Evolutionary conservation across 2,329 filamentous ascomycete species (phyloP), one percentile per base, ranked within the genome.

Genomic region (Aspergillus neotritici): DNA sequence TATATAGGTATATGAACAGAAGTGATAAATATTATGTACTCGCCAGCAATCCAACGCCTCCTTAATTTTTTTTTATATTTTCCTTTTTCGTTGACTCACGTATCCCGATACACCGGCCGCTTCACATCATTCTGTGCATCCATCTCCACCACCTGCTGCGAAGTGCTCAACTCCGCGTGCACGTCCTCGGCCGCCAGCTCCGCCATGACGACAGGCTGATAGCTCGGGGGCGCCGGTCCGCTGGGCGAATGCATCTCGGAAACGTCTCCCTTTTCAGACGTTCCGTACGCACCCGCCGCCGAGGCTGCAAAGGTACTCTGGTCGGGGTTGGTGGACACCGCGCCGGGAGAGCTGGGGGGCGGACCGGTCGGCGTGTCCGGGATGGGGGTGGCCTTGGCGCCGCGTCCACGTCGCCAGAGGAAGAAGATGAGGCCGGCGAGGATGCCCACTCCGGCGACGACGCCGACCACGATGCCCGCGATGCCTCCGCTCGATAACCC

Each of bases 381-480:
- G n/a, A 29, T 5, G 3, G 29, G 28, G 13, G 15, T 8, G 11
- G 8, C 16, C 11, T 38, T 28, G 13, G 40, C 15, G 13, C 29
- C 40, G 10, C 42, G 30, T 8, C 17, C 37, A n/a, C 46, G 46
- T 32, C 35, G 30, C 13, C 47, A 43, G 11, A 46, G 28, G 12
- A 31, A 43, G 37, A 46, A 49, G 21, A 29, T 41, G 25, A 40
- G 32, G 9, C 29, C 32, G 17, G 40, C 41, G 10, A 46, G 33
- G n/a, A 43, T 12, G 9, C 30, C 40, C 11, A 41, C 17, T 4
- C 35, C 43, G 3, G 29, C 40, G 14, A 41, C 25, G 11, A 36
- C 39, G 11, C 43, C 47, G 33, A 49, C 32, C 14, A 37, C 40
- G 25, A 49, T 43, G 9, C 43, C 40, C 3, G 40, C 40, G 10